Conservation (phyloP, 2,329 filamentous ascomycete species). For the Thelonectria rubi region DNA sequence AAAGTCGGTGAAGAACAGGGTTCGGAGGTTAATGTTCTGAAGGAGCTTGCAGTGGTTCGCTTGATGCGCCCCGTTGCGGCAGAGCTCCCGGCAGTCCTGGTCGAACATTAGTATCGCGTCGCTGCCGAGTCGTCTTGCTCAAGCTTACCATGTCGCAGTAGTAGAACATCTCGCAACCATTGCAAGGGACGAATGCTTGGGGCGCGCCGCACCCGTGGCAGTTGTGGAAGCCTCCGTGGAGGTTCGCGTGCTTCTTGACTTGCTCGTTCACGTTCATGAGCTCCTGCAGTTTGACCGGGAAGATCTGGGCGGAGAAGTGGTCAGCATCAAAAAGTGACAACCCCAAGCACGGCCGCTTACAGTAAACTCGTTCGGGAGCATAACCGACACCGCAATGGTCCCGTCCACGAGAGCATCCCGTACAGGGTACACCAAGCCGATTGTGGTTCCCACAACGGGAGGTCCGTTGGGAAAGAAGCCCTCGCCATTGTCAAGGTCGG, state of each 20-base stretch:
- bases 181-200: not conserved
- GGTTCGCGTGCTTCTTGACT: not conserved
- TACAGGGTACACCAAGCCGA: not conserved
- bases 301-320: not conserved
- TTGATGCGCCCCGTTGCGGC: not conserved
- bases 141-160: constrained; percentile 11
- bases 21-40: not conserved
- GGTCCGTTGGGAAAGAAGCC: not conserved
- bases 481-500: not conserved
- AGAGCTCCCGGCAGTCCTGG: constrained; percentile 3
- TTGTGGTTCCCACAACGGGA: not conserved
- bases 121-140: not conserved
- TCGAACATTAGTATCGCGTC: not conserved
- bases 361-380: not conserved
- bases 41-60: constrained; percentile 4
- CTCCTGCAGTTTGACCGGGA: not conserved
- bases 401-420: not conserved
- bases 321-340: not conserved
- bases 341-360: not conserved
- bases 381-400: not conserved
- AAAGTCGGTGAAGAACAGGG: not conserved
- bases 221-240: not conserved
- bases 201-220: not conserved
- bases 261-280: not conserved
- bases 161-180: constrained; percentile 1